Base-by-base conservation (phyloP, 352 stramenopile species). In the Pythium brachiatum region DNA sequence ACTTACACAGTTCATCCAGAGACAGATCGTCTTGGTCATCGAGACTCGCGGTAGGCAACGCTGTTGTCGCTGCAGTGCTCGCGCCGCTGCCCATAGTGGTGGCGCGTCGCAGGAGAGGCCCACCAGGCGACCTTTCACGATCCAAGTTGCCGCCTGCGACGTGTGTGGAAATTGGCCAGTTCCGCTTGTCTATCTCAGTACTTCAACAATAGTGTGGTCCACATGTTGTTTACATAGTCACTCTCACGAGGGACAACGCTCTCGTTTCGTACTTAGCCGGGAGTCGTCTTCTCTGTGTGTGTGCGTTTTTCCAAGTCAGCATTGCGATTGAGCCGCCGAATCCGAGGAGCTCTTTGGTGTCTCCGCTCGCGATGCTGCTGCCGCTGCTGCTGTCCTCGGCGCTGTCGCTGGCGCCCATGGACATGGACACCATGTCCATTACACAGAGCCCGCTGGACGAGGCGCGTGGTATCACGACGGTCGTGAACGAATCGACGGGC, bases 1-100 rank as follows among this genome's bases (percentile, higher is more conserved):
- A 79, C n/a, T 29, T 7, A 31, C 65, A 79, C n/a, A 79, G 36
- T 6, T 67, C 58, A 20, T 72, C 59, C 13, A 79, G 12, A 15
- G 62, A 69, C 9, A 74, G 31, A 1, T 72, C 57, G 6, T 68
- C 65, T 46, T 52, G 18, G 32, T 61, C 64, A 13, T 68, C 51
- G 7, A 53, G 25, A 29, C n/a, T 29, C 15, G 34, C 29, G 5
- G 23, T 31, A 15, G 18, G 18, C 12, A 54, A 6, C 12, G 6
- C 31, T 15, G 16, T 11, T 9, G 11, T 11, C n/a, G 5, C 23
- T 39, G 60, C 41, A 16, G 41, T 70, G 43, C 70, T 78, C 18
- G 57, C 70, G 13, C 50, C 70, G 29, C 60, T 70, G 12, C 67
- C 70, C 69, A 76, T 76, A 23, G 7, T 57, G 23, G 18, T n/a